Conservation (phyloP, 345 rosid species). For the Mangifera indica region DNA sequence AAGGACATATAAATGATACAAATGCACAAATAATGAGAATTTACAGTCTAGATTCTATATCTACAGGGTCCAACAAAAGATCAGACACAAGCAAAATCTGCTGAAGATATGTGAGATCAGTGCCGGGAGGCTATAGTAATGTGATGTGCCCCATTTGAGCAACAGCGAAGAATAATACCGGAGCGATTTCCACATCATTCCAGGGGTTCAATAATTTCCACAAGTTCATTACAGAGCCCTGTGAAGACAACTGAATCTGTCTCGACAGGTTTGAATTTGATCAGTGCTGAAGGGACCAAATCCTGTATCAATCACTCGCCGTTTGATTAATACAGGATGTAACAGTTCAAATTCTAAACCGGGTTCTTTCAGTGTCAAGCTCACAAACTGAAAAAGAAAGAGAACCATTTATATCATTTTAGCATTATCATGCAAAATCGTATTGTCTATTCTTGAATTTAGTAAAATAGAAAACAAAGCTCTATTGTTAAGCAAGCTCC, state of each 20-base stretch:
- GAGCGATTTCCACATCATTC: conserved; percentile 15
- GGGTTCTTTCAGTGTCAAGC: conserved; percentile 78
- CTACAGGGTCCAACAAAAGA: background rate
- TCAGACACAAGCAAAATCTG: background rate
- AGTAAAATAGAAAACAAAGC: background rate
- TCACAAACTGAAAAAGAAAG: conserved; percentile 59
- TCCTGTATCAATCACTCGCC: conserved; percentile 76
- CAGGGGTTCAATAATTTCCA: conserved; percentile 57
- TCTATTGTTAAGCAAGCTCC: background rate
- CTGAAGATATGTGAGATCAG: too few relatives aligned
- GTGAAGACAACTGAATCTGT: conserved; percentile 64
- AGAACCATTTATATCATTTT: background rate
- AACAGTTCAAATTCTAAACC: conserved; percentile 75
- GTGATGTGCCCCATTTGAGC: background rate
- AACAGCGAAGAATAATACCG: background rate
- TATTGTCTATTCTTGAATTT: background rate
- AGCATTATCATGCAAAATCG: background rate
- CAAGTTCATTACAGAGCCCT: conserved; percentile 72
- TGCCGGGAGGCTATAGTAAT: too few relatives aligned
- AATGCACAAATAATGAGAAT: background rate
- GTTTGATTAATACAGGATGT: conserved; percentile 60
- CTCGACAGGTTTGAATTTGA: conserved; percentile 74
- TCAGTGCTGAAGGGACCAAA: conserved; percentile 84
- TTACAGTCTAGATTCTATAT: background rate
- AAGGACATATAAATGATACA: background rate